Conservation (phyloP, 352 stramenopile species). For the Halophytophthora batemanensis region DNA sequence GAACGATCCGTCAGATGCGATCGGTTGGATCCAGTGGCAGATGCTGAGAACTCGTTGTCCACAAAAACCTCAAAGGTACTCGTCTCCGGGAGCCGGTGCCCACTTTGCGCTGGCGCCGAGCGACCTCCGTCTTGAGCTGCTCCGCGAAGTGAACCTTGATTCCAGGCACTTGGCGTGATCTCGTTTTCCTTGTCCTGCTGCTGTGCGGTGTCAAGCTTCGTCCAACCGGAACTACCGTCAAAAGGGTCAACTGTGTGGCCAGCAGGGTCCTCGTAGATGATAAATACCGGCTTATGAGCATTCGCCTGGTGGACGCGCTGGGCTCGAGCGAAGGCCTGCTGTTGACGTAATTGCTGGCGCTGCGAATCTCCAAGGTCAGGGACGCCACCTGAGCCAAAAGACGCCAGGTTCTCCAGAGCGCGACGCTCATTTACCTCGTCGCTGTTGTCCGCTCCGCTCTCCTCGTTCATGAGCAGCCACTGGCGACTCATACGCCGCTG, state of each 20-base stretch:
- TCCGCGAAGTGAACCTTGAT: slow-evolving; percentile 11
- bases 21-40: slow-evolving; percentile 20
- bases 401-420: slow-evolving; percentile 62
- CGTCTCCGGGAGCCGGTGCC: slow-evolving; percentile 5
- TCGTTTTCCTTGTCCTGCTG: slow-evolving; percentile 86
- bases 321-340: slow-evolving; percentile 48
- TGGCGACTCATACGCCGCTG: slow-evolving; percentile 80
- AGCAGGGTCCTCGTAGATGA: slow-evolving; percentile 70
- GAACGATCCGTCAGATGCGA: slow-evolving; percentile 46
- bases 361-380: slow-evolving; percentile 50
- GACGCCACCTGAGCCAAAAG: slow-evolving; percentile 23
- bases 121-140: slow-evolving; percentile 4
- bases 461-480: slow-evolving; percentile 68
- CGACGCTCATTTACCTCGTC: slow-evolving; percentile 49
- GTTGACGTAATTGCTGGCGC: slow-evolving; percentile 62
- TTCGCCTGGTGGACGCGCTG: slow-evolving; percentile 60
- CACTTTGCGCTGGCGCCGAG: slow-evolving; percentile 1
- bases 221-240: slow-evolving; percentile 62
- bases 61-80: slow-evolving; percentile 75
- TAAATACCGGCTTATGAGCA: slow-evolving; percentile 83
- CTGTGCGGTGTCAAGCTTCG: slow-evolving; percentile 51
- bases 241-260: slow-evolving; percentile 53
- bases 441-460: slow-evolving; percentile 17
- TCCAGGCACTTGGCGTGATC: slow-evolving; percentile 49
- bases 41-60: slow-evolving; percentile 57